Evolutionary conservation across 148 eudicot species (phyloP).

Genomic region (Persicaria maculosa): DNA sequence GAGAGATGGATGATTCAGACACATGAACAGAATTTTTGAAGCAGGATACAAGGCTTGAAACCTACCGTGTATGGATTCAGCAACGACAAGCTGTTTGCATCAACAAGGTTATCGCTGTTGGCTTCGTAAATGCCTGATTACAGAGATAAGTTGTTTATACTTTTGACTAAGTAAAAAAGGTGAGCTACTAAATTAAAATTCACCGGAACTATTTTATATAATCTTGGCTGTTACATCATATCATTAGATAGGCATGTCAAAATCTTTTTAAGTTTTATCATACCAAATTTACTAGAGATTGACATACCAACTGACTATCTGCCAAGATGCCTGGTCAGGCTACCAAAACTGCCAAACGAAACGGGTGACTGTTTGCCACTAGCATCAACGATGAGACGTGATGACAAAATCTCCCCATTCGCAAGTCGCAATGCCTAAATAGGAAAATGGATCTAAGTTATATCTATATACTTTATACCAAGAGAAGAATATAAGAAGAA

Average conservation of each 20-base stretch:
- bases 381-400: conserved; percentile 78
- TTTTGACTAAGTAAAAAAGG: background rate
- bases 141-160: conserved; percentile 1
- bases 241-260: background rate
- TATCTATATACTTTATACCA: background rate
- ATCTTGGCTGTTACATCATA: background rate
- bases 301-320: conserved; percentile 68
- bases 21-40: background rate
- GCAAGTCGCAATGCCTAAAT: conserved; percentile 67
- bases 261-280: background rate
- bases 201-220: too few relatives aligned
- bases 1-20: background rate
- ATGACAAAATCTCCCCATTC: conserved; percentile 54
- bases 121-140: conserved; percentile 78
- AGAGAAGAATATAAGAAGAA: background rate
- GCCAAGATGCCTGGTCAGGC: conserved; percentile 94
- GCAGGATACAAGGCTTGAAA: conserved; percentile 8
- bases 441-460: conserved; percentile 1
- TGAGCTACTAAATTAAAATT: background rate
- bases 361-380: conserved; percentile 98
- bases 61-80: conserved; percentile 92
- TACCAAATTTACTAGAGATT: background rate
- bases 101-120: conserved; percentile 40
- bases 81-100: conserved; percentile 58
- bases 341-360: conserved; percentile 97